Conservation (phyloP, 345 rosid species). For the Salix brachista region DNA sequence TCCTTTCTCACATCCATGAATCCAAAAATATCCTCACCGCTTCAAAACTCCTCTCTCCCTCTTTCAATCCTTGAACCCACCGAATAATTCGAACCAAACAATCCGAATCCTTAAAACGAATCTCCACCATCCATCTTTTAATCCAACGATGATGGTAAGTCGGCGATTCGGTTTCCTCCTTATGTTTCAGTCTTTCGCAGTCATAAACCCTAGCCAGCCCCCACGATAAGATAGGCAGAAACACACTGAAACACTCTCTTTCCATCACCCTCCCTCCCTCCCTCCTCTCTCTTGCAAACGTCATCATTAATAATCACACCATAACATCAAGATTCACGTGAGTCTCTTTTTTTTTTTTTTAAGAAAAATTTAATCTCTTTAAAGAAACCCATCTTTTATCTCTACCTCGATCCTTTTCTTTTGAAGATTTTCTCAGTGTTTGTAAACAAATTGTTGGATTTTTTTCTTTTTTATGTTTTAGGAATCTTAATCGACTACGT, state of each 20-base stretch:
- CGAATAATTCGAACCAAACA: neutral
- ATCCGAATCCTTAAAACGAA: slow-evolving; percentile 9
- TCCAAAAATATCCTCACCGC: neutral
- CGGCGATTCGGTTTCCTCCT: slow-evolving; percentile 11
- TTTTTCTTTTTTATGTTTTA: neutral
- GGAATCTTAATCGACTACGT: neutral
- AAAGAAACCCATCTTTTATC: neutral
- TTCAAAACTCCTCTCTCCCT: neutral
- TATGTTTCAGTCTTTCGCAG: neutral
- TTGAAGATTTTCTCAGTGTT: neutral
- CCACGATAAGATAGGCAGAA: neutral
- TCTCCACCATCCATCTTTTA: neutral
- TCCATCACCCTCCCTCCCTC: neutral
- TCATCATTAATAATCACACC: neutral
- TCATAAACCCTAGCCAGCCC: slow-evolving; percentile 28
- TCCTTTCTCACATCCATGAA: neutral
- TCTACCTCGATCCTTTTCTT: neutral
- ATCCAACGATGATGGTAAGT: neutral
- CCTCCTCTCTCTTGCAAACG: neutral
- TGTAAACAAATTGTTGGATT: neutral
- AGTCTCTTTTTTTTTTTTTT: neutral
- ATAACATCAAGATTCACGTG: slow-evolving; percentile 5
- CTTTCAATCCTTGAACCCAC: neutral
- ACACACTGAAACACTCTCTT: neutral
- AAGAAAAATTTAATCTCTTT: neutral